Evolutionary conservation across 2,329 filamentous ascomycete genomes (phyloP).

Genomic region (Aureobasidium lini): DNA sequence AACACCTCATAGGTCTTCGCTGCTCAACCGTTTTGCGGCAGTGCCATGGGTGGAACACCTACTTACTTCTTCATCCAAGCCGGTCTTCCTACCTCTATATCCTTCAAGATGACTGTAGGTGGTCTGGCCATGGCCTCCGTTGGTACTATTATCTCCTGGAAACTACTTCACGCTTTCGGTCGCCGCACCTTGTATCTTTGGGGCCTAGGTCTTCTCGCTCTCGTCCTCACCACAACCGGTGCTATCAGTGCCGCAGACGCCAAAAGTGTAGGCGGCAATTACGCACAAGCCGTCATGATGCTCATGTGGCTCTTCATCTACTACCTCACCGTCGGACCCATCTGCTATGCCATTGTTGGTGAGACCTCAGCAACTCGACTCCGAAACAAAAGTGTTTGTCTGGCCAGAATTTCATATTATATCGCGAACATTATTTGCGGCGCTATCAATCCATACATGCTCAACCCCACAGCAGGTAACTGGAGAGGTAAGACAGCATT

Average conservation of each 20-base stretch:
- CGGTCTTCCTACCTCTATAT: slow-evolving; percentile 31
- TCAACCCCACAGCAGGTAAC: slow-evolving; percentile 35
- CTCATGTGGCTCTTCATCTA: slow-evolving; percentile 31
- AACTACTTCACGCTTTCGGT: slow-evolving; percentile 31
- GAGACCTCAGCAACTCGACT: slow-evolving; percentile 33
- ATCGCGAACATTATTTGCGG: slow-evolving; percentile 34
- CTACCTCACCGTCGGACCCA: slow-evolving; percentile 31
- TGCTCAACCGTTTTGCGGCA: slow-evolving; percentile 37
- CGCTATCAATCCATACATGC: slow-evolving; percentile 34
- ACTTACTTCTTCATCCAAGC: slow-evolving; percentile 44
- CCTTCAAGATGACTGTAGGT: slow-evolving; percentile 35
- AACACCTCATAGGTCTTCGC: slow-evolving; percentile 15
- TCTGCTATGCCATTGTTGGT: slow-evolving; percentile 33
- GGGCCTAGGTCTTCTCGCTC: slow-evolving; percentile 35
- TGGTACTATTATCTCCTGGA: slow-evolving; percentile 38
- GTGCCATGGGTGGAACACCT: slow-evolving; percentile 36
- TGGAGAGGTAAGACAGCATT: slow-evolving; percentile 36
- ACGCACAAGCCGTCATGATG: slow-evolving; percentile 36
- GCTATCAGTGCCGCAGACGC: not conserved
- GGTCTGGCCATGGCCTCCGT: slow-evolving; percentile 32
- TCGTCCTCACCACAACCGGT: slow-evolving; percentile 25
- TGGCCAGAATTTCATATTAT: slow-evolving; percentile 35
- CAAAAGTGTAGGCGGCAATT: slow-evolving; percentile 25
- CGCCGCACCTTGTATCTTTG: slow-evolving; percentile 34
- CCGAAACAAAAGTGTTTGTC: slow-evolving; percentile 31